phyloP scores from a whole-genome alignment of 768 basidiomycete genomes.

The Mycena galopus region DNA sequence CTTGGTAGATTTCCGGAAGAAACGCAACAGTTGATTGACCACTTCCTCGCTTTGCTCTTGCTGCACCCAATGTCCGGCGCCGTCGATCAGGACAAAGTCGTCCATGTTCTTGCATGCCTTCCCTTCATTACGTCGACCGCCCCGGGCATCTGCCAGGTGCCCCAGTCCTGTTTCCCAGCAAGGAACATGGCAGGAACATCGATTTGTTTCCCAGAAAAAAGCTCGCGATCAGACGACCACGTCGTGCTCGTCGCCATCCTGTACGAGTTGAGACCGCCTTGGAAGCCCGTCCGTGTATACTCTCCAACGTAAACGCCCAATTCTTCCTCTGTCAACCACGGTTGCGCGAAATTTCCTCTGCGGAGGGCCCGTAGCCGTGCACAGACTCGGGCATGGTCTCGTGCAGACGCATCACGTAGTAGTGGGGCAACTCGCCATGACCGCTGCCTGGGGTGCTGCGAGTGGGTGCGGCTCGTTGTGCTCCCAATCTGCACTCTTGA shows the following conservation, averaged over 20 bases:
- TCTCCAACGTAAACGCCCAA: conserved; percentile 63
- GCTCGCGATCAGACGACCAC: conserved; percentile 55
- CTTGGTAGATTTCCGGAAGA: conserved; percentile 18
- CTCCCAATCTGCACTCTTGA: conserved; percentile 69
- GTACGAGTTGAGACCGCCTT: conserved; percentile 74
- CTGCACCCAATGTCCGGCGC: conserved; percentile 37
- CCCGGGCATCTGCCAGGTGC: conserved; percentile 67
- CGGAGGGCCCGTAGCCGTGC: conserved; percentile 48
- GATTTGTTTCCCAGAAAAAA: conserved; percentile 61
- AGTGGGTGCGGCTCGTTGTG: conserved; percentile 58
- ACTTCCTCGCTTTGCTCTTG: conserved; percentile 29
- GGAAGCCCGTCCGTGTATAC: conserved; percentile 68
- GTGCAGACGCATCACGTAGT: conserved; percentile 72
- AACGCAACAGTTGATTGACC: conserved; percentile 26
- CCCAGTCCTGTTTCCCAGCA: conserved; percentile 71
- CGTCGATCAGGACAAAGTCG: conserved; percentile 35
- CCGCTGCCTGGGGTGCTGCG: conserved; percentile 44
- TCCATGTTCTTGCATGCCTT: conserved; percentile 29
- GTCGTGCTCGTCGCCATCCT: conserved; percentile 54
- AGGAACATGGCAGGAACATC: conserved; percentile 70
- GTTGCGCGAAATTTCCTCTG: conserved; percentile 43
- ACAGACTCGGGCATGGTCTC: conserved; percentile 67
- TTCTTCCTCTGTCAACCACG: conserved; percentile 65
- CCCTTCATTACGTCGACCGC: conserved; percentile 39
- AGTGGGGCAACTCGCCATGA: conserved; percentile 63